Base-by-base conservation (phyloP, 257 asterid genomes). In the Scutellaria baicalensis region DNA sequence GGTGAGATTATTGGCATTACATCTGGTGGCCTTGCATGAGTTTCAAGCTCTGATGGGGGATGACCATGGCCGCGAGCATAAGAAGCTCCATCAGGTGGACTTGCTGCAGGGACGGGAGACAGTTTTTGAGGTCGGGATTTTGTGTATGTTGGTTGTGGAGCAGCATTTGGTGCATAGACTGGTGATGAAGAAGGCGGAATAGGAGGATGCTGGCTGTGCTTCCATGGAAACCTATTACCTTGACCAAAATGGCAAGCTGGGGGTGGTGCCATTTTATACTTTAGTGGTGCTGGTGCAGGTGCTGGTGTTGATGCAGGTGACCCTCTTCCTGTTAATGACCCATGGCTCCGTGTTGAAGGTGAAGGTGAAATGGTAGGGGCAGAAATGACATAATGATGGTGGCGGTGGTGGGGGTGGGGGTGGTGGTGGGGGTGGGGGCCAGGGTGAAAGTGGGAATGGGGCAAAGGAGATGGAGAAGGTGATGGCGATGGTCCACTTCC, bases 341-440 rank as follows among this genome's bases (percentile, higher is more conserved):
- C 78, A 44, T 69, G 59, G 10, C 65, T 74, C 40, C 49, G 74
- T n/a, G 27, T 64, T 67, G 78, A 74, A 0, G 91, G 93, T 33
- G 89, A 69, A 67, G 97, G 96, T 69, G 96, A 65, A 69, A 84
- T 59, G 45, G 73, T 71, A 52, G 97, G 95, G 33, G 33, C 33
- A 56, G 57, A 76, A 75, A 50, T 70, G 36, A 77, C 52, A 16
- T 49, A 77, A 13, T 61, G 84, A 42, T 75, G 83, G 5, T 78
- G 89, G 71, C 64, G 82, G 66, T 78, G 89, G 5, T 78, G 89
- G 71, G 66, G 82, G 66, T 79, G 89, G 64, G 59, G 87, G 66
- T 69, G 89, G 33, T 58, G 84, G 63, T 76, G 88, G 54, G 79
- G 90, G 62, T 69, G 89, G 33, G 59, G 84, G 63, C 75, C 86